Base-by-base conservation (phyloP, 805 yeast genomes). In the Nakazawaea molendinolei region DNA sequence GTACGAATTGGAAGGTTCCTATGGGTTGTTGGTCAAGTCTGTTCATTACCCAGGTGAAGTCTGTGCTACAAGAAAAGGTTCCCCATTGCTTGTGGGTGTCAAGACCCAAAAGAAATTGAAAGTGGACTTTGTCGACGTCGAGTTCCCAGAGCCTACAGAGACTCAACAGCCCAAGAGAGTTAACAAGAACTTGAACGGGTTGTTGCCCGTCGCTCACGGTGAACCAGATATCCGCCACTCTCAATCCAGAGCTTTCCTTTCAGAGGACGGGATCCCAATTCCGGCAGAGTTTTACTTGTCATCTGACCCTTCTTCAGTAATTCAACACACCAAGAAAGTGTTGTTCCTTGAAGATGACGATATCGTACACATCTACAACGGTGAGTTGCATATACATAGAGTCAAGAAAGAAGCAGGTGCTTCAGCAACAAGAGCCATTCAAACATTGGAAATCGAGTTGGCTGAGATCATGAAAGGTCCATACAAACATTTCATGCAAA, bases 391-490 rank as follows among this genome's bases (percentile, higher is more conserved):
- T 63, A 92, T 92, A 46, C 99, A 92, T 67, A 83, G 99, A 63
- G 95, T 95, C 38, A 78, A 86, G 56, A 83, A 80, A 56, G 84
- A 78, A 46, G 86, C 79, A 15, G 87, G 86, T 49, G 89, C 83
- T 54, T 79, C 96, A n/a, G 79, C 95, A 42, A 86, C 87, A 37
- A 83, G 99, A 71, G 83, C 90, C 36, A 94, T 92, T 53, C 96
- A 92, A 65, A 92, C 97, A 33, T 71, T 92, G 53, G 98, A 92
- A 67, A 74, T 92, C 82, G 96, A 92, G 67, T 76, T 92, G 57
- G 92, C 94, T 44, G 94, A 92, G 67, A 90, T 92, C 58, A 92
- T 92, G 97, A 90, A 87, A 69, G 98, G 98, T 52, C 83, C 85
- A 44, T 90, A 83, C 67, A 79, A 76, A 50, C 98, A 92, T 65